Evolutionary conservation across 2,329 filamentous ascomycete genomes (phyloP).

Genomic region (Aureobasidium sp.): DNA sequence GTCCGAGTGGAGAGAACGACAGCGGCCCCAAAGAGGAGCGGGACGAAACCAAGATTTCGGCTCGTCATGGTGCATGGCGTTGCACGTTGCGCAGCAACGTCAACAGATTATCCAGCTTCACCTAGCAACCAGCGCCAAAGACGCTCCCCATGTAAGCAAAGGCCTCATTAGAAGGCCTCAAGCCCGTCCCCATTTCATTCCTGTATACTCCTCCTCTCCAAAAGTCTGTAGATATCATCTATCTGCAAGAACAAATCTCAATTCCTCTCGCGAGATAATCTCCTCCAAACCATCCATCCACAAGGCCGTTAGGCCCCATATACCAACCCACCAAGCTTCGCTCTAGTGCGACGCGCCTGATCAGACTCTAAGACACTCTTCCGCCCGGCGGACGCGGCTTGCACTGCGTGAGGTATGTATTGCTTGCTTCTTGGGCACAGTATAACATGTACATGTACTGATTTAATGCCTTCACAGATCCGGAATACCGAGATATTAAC

Average conservation of each 20-base stretch:
- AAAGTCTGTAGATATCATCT: conserved; percentile 6
- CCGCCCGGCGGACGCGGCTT: conserved; percentile 73
- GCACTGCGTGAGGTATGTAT: conserved; percentile 70
- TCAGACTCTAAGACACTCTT: neutral
- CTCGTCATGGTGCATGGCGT: conserved; percentile 10
- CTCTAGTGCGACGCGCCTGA: conserved; percentile 10
- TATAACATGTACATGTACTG: conserved; percentile 34
- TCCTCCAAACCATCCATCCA: neutral
- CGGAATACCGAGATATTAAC: conserved; percentile 27
- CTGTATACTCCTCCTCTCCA: neutral
- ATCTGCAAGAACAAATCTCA: neutral
- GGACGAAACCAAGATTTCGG: conserved; percentile 8
- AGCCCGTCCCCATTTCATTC: neutral
- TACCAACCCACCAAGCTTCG: neutral
- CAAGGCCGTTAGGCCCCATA: conserved; percentile 10
- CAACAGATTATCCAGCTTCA: neutral
- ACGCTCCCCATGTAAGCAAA: conserved; percentile 8
- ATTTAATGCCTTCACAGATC: conserved; percentile 19
- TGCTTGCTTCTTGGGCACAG: conserved; percentile 15
- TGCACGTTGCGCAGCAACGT: neutral
- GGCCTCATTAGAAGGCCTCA: conserved; percentile 13
- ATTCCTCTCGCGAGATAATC: neutral
- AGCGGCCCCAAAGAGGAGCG: neutral
- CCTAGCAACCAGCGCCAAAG: conserved; percentile 13
- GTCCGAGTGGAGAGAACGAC: neutral